Evolutionary conservation across 495 filamentous ascomycete genomes (phyloP), one percentile per base, ranked within the genome.

Genomic region (Wilcoxina mikolae): DNA sequence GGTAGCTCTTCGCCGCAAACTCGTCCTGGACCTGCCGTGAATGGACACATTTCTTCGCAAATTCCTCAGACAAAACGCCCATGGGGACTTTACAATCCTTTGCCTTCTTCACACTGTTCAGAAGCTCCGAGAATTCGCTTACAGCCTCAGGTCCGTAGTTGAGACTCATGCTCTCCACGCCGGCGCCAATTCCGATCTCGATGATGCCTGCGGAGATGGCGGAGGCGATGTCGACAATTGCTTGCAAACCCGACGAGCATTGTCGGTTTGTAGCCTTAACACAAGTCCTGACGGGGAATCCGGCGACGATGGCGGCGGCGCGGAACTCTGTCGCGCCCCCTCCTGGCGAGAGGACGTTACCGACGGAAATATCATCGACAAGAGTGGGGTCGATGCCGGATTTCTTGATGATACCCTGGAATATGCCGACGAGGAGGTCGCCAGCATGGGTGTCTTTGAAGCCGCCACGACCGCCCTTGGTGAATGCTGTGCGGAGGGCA

Each of bases 31-130:
- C 70, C 2, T 73, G 69, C 55, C 91, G 83, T 44, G 78, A 63
- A 62, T 96, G 78, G 46, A 75, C 72, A 51, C 79, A 75, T 68
- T 88, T 86, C 70, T 85, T 83, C 52, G 91, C 91, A 91, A 98
- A 95, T 61, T 89, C 64, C 72, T 98, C 91, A 50, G 87, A 94
- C 29, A 96, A 76, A 1, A 86, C 77, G 58, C 93, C 93, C 91
- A 98, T 98, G 64, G 90, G 84, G 9, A 98, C 91, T 74, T 93
- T 95, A 78, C 91, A 98, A 75, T 95, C 90, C 62, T 81, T 83
- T 35, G 90, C 79, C 68, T 91, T 83, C 53, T 77, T 75, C 73
- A 93, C 78, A 57, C 71, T 77, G 65, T 95, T 85, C 44, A 98
- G 79, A 55, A 95, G 79, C 12, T 94, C 86, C 23, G 84, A 90